Percentiles rank a stretch among this genome's conserved stretches.
Evolutionary conservation across 1,284 basidiomycete species (phyloP).

Genomic region (Inonotus hispidus): DNA sequence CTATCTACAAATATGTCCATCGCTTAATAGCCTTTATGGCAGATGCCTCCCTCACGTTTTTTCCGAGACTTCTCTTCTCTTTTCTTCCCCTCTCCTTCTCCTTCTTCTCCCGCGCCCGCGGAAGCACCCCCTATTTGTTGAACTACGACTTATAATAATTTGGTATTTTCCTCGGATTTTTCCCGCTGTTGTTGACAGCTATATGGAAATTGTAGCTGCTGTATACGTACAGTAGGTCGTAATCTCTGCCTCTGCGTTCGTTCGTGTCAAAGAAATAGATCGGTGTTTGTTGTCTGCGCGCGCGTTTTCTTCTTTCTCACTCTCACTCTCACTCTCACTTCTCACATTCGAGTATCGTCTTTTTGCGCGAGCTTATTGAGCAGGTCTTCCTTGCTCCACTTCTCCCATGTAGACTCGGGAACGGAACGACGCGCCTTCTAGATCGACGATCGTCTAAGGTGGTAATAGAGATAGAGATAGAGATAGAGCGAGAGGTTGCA

Average conservation of each 20-base stretch:
- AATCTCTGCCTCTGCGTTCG: not conserved
- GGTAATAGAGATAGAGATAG: not conserved
- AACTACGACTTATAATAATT: not conserved
- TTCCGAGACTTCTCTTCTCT: slow-evolving; percentile 1
- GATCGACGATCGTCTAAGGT: not conserved
- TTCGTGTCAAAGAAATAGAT: not conserved
- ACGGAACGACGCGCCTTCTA: not conserved
- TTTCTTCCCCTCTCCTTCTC: too few species aligned
- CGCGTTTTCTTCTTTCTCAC: too few species aligned
- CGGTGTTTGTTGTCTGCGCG: not conserved
- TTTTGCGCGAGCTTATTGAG: not conserved
- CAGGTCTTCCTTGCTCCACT: not conserved
- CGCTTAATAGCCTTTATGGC: slow-evolving; percentile 1
- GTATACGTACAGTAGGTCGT: too few species aligned
- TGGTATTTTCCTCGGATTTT: not conserved
- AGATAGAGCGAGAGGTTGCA: not conserved
- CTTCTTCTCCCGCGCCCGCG: not conserved
- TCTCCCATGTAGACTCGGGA: not conserved
- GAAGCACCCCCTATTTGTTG: not conserved
- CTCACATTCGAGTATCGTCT: not conserved
- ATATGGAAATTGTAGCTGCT: not conserved
- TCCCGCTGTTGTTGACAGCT: not conserved
- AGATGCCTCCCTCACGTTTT: not conserved
- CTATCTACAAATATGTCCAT: not conserved
- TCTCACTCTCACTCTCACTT: too few species aligned